These are phyloP conservation scores for Lepiota subincarnata DNA, from an alignment of 768 basidiomycete genomes.

Conservation along the genomic window DNA sequence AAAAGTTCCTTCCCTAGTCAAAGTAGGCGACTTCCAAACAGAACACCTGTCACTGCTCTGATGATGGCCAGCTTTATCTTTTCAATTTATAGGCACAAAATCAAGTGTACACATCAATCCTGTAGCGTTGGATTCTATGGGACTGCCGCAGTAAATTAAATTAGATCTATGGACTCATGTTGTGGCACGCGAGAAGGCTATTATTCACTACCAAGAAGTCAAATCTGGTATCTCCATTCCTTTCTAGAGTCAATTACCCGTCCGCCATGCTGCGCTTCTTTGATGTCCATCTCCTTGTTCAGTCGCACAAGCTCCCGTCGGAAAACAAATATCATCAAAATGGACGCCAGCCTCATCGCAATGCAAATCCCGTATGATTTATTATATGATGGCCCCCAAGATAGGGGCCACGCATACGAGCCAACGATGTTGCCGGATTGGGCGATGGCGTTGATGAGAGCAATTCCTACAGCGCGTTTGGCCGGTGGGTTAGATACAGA, in stretches of 20 bases:
- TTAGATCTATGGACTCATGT: no score
- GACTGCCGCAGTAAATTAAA: no score
- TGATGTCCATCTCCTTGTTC: conserved; percentile 35
- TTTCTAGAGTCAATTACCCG: conserved; percentile 28
- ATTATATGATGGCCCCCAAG: conserved; percentile 69
- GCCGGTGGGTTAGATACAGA: conserved; percentile 60
- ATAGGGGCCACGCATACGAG: conserved; percentile 69
- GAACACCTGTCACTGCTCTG: no score
- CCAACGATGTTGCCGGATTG: conserved; percentile 83
- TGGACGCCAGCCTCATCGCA: conserved; percentile 44
- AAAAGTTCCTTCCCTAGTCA: no score
- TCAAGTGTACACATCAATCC: no score
- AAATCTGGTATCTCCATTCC: background rate
- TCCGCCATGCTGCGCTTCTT: conserved; percentile 30
- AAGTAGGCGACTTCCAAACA: no score
- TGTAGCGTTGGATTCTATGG: no score
- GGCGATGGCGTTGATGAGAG: conserved; percentile 76
- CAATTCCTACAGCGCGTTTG: conserved; percentile 83
- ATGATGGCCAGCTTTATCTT: no score
- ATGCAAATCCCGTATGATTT: conserved; percentile 75
- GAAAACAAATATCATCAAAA: conserved; percentile 47
- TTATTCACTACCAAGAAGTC: no score
- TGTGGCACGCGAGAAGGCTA: no score
- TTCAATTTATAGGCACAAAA: no score
- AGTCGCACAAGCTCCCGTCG: conserved; percentile 37